phyloP scores from a whole-genome alignment of 805 yeast genomes.

The Schwanniomyces occidentalis region DNA sequence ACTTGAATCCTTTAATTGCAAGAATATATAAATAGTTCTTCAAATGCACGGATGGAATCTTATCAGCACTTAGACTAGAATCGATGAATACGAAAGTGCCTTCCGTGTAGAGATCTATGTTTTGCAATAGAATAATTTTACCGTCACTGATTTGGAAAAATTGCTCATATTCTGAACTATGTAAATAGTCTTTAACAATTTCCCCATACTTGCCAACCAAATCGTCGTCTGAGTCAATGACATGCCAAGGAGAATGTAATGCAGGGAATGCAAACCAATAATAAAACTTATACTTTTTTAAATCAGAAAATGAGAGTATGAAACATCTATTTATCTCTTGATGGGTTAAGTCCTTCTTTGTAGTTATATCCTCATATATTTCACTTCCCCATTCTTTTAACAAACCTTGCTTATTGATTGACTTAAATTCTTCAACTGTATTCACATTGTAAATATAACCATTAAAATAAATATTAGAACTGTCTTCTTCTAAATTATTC shows the following conservation, averaged over 20 bases:
- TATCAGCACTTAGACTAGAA: slow-evolving; percentile 24
- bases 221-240: slow-evolving; percentile 9
- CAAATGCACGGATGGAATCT: slow-evolving; percentile 51
- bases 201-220: background rate
- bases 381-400: slow-evolving; percentile 42
- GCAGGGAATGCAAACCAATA: slow-evolving; percentile 90
- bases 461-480: slow-evolving; percentile 16
- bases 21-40: slow-evolving; percentile 59
- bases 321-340: slow-evolving; percentile 36
- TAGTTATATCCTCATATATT: slow-evolving; percentile 28
- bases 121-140: background rate
- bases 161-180: slow-evolving; percentile 3
- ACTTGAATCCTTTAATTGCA: slow-evolving; percentile 23
- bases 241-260: slow-evolving; percentile 53
- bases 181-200: slow-evolving; percentile 1
- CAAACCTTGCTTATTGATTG: slow-evolving; percentile 59
- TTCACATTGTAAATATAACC: slow-evolving; percentile 62
- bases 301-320: slow-evolving; percentile 73
- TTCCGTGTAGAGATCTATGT: background rate
- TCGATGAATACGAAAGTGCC: slow-evolving; percentile 32
- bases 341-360: slow-evolving; percentile 20
- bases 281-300: slow-evolving; percentile 82
- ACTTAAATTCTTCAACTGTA: slow-evolving; percentile 83
- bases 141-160: slow-evolving; percentile 15
- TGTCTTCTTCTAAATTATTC: slow-evolving; percentile 4